Evolutionary conservation across 345 rosid genomes (phyloP).

Genomic region (Ceriops tagal): DNA sequence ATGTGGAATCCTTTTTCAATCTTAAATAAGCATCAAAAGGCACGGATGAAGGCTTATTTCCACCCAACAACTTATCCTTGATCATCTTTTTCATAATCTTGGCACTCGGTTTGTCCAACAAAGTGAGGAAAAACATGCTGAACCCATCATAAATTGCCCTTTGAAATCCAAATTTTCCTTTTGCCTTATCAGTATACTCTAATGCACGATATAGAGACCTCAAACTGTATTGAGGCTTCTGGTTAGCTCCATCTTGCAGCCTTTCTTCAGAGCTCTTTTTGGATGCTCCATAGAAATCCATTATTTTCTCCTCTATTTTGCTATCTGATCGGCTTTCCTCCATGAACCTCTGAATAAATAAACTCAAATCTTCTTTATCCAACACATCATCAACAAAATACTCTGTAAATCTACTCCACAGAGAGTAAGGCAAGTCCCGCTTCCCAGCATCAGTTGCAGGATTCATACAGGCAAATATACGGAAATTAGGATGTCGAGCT

Average conservation of each 20-base stretch:
- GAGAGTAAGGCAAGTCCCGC: constrained; percentile 71
- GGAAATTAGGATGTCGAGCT: constrained; percentile 69
- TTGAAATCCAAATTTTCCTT: constrained; percentile 49
- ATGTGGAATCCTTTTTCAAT: constrained; percentile 24
- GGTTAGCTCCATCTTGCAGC: constrained; percentile 98
- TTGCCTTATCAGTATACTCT: constrained; percentile 71
- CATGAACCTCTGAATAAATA: constrained; percentile 64
- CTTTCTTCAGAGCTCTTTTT: constrained; percentile 73
- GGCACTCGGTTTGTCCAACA: constrained; percentile 77
- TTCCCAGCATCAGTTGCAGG: constrained; percentile 99
- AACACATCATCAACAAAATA: constrained; percentile 79
- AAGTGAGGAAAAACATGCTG: constrained; percentile 80
- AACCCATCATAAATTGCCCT: constrained; percentile 84
- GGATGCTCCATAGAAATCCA: constrained; percentile 69
- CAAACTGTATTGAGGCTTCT: constrained; percentile 93
- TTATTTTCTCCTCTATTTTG: constrained; percentile 50
- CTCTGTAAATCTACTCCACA: constrained; percentile 85
- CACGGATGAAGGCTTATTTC: constrained; percentile 37
- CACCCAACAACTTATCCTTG: constrained; percentile 41
- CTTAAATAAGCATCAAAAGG: constrained; percentile 47
- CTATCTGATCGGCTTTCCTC: constrained; percentile 50
- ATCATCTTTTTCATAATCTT: constrained; percentile 65
- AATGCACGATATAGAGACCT: constrained; percentile 90
- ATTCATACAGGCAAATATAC: constrained; percentile 94
- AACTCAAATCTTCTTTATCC: constrained; percentile 65